phyloP scores from a whole-genome alignment of 176 grass and related monocot genomes.

The Rhynchospora tenuis region DNA sequence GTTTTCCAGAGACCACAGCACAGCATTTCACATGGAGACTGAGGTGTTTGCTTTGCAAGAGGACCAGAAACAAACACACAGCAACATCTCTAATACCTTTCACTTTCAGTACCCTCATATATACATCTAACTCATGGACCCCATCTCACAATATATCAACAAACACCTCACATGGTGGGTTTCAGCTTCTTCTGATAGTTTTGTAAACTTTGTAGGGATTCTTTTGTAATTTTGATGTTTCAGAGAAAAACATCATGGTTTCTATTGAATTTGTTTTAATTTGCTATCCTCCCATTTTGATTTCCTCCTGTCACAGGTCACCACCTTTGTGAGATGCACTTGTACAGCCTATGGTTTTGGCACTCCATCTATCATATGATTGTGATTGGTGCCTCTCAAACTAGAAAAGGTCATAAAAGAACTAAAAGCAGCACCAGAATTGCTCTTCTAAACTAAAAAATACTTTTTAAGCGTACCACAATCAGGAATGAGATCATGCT shows the following conservation, averaged over 20 bases:
- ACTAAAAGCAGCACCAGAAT: background rate
- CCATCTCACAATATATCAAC: background rate
- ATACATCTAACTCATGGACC: background rate
- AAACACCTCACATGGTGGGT: background rate
- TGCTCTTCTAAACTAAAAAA: background rate
- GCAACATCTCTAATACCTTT: background rate
- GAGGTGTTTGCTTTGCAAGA: background rate
- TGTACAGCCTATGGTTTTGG: too few relatives aligned
- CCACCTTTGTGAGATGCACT: too few relatives aligned
- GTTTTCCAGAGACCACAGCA: background rate
- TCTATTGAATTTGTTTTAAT: background rate
- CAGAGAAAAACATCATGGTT: background rate
- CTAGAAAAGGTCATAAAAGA: background rate
- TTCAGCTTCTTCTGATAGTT: background rate
- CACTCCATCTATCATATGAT: background rate
- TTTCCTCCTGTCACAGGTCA: too few relatives aligned
- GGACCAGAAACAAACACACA: background rate
- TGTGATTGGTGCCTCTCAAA: background rate
- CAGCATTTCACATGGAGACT: background rate
- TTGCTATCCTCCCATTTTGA: too few relatives aligned
- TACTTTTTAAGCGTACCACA: background rate
- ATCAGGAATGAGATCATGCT: background rate
- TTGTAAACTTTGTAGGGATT: background rate
- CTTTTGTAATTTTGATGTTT: background rate
- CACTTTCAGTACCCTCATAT: background rate